phyloP scores from a whole-genome alignment of 2,329 filamentous ascomycete species.

The Phaeosphaeria sp. region DNA sequence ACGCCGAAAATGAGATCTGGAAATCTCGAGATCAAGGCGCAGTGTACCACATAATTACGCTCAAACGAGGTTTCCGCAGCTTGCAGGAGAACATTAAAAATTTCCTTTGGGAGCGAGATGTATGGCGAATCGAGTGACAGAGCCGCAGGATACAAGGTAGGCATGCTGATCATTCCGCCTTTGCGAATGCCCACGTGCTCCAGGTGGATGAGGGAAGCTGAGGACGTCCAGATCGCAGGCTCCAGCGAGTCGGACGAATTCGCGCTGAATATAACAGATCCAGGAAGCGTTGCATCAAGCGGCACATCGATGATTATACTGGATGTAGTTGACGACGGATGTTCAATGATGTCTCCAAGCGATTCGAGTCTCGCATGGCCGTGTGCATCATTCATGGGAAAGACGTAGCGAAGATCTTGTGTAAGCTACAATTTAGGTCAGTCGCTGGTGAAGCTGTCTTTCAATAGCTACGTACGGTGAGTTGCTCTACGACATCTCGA shows the following conservation, averaged over 20 bases:
- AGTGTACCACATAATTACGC: slow-evolving; percentile 18
- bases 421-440: slow-evolving; percentile 6
- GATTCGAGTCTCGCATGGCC: not conserved
- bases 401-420: slow-evolving; percentile 9
- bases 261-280: slow-evolving; percentile 4
- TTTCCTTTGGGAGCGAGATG: slow-evolving; percentile 13
- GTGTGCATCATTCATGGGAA: not conserved
- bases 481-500: not conserved
- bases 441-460: not conserved
- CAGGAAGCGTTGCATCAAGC: not conserved
- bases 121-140: slow-evolving; percentile 21
- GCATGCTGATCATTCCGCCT: slow-evolving; percentile 20
- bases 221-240: not conserved
- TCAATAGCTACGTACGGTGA: not conserved
- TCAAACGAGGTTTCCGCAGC: slow-evolving; percentile 14
- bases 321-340: not conserved
- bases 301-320: slow-evolving; percentile 10
- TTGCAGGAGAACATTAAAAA: slow-evolving; percentile 23
- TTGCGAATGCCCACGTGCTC: slow-evolving; percentile 20
- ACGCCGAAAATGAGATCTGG: slow-evolving; percentile 27
- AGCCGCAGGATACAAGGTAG: slow-evolving; percentile 2
- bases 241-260: slow-evolving; percentile 1
- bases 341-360: slow-evolving; percentile 7
- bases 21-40: slow-evolving; percentile 8
- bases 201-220: slow-evolving; percentile 8